Evolutionary conservation across 2,329 filamentous ascomycete species (phyloP), one percentile per base, ranked within the genome.

Genomic region (Colletotrichum tropicicola): DNA sequence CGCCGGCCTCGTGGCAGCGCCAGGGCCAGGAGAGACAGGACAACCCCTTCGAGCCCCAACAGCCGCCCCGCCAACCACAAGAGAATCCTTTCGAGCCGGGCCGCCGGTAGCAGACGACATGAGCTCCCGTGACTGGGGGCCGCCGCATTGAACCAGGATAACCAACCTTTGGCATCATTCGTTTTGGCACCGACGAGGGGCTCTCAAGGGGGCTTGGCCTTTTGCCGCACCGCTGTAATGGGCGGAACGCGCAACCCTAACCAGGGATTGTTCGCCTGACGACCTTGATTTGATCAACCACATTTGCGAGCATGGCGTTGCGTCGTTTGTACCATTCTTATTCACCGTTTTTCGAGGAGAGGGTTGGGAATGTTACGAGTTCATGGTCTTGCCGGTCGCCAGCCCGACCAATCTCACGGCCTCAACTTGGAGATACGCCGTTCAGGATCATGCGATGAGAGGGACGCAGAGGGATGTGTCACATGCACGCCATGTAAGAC

Each of bases 271-370:
- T 6, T 28, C 19, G 19, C n/a, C 15, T 23, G 35, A 49, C 27
- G 49, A 21, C 49, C 49, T 60, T 37, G 49, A 37, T 65, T 65
- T 51, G n/a, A 47, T 51, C 57, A 25, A 30, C 6, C 35, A 49
- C n/a, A 48, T 54, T 54, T 55, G 49, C 61, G 32, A 65, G 61
- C 61, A 61, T 65, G 61, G 61, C 61, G 57, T 51, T 65, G 61
- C 57, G 57, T 61, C 23, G 23, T 55, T 21, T 25, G 12, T 30
- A 55, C 15, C 28, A 21, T 51, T 64, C n/a, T 37, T 19, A 45
- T 51, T 44, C 23, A 17, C 43, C 41, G 45, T 37, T 39, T 23
- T 43, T n/a, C 7, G 13, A 5, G 13, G 10, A 25, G 9, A 39
- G 6, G 30, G 2, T 48, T 21, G 17, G 15, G 12, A 17, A 21